Evolutionary conservation across 441 rosid genomes (phyloP).

Genomic region (Caryocar brasiliense): DNA sequence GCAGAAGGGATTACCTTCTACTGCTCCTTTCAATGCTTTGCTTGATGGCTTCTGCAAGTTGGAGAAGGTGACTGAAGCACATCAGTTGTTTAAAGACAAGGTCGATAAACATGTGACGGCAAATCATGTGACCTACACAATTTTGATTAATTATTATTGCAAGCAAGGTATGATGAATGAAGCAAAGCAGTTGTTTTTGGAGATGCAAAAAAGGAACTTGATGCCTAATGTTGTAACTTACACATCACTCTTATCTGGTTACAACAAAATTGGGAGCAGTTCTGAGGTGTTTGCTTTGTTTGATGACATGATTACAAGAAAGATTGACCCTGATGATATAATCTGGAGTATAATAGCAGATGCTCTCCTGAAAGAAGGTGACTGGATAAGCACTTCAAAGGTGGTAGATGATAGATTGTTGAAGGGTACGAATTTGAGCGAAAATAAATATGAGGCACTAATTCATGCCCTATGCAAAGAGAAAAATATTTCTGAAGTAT

Average conservation of each 20-base stretch:
- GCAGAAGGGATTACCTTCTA: constrained; percentile 27
- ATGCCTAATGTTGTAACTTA: constrained; percentile 36
- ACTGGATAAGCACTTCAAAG: constrained; percentile 30
- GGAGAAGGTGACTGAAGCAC: constrained; percentile 20
- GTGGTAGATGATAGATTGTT: constrained; percentile 39
- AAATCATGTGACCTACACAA: constrained; percentile 47
- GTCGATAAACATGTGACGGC: constrained; percentile 23
- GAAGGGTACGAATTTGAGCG: constrained; percentile 30
- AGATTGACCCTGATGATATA: constrained; percentile 48
- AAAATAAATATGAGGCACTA: constrained; percentile 13
- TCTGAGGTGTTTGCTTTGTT: constrained; percentile 33
- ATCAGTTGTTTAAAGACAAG: constrained; percentile 31
- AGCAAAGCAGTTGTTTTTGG: constrained; percentile 35
- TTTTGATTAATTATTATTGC: constrained; percentile 42
- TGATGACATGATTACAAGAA: constrained; percentile 35
- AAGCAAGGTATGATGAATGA: constrained; percentile 34
- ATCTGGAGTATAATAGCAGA: constrained; percentile 31
- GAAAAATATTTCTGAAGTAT: constrained; percentile 13
- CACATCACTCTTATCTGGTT: constrained; percentile 40
- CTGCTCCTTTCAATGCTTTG: constrained; percentile 40
- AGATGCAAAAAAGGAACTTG: constrained; percentile 35
- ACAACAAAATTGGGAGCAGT: constrained; percentile 25
- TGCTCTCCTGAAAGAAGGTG: constrained; percentile 37
- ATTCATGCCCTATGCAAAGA: constrained; percentile 20
- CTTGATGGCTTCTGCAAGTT: constrained; percentile 42